Evolutionary conservation across 176 grass and related monocot species (phyloP).

Genomic region (Stipa capillata): DNA sequence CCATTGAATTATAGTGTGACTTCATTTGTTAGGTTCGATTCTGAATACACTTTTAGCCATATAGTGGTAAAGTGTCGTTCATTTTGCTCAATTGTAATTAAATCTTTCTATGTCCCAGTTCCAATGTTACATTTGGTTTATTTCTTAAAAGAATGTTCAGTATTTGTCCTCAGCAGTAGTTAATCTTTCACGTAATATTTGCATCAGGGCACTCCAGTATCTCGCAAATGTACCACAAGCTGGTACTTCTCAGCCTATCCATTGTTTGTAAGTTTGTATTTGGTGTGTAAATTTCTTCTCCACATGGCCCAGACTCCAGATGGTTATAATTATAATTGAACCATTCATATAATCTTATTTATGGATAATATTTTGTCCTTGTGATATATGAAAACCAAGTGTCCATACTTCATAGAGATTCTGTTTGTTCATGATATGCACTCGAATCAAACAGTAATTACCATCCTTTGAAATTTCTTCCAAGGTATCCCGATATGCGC

Average conservation of each 20-base stretch:
- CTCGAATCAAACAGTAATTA: constrained; percentile 11
- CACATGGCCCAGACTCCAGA: not conserved
- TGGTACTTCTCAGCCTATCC: not conserved
- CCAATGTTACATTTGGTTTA: not conserved
- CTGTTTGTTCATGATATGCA: not conserved
- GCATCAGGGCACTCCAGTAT: not conserved
- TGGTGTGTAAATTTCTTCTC: not conserved
- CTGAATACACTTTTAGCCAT: not conserved
- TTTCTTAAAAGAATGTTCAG: not conserved
- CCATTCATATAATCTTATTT: not conserved
- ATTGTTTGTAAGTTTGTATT: not conserved
- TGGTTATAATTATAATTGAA: not conserved
- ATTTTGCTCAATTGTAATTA: not conserved
- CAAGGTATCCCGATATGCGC: constrained; percentile 16
- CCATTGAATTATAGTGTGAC: not conserved
- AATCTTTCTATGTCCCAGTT: not conserved
- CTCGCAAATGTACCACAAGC: not conserved
- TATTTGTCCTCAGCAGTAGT: not conserved
- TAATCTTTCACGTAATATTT: not conserved
- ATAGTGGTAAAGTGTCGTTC: not conserved
- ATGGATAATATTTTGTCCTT: not conserved
- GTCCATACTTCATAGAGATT: not conserved
- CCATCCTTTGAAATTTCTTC: constrained; percentile 30
- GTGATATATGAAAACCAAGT: not conserved
- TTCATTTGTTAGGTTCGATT: not conserved